These are phyloP conservation scores for Lentinula guzmanii DNA, from an alignment of 768 basidiomycete genomes.

Conservation along the genomic window DNA sequence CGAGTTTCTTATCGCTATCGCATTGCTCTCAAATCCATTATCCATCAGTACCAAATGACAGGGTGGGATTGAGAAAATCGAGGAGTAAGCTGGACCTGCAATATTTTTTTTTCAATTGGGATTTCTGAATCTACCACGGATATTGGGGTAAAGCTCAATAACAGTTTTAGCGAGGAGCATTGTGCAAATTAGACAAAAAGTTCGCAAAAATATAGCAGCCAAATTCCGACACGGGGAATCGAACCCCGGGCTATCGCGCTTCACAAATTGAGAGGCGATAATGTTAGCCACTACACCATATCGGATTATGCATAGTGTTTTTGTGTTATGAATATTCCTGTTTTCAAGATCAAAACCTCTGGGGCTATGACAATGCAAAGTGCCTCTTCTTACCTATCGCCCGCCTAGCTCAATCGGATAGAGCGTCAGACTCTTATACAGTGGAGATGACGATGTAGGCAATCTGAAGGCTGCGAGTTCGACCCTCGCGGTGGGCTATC, in stretches of 20 bases:
- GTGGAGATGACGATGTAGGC: background rate
- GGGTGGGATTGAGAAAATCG: too few species aligned
- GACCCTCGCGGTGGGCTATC: conserved; percentile 78
- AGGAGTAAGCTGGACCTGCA: too few species aligned
- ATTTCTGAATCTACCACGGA: background rate
- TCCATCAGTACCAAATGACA: too few species aligned
- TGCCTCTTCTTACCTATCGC: conserved; percentile 12
- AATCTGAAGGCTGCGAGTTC: conserved; percentile 84
- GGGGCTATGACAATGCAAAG: too few species aligned
- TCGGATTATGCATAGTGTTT: background rate
- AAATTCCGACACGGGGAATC: background rate
- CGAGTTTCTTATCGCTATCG: too few species aligned
- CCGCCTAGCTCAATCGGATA: conserved; percentile 64
- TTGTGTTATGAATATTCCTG: too few species aligned
- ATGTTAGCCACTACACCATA: background rate
- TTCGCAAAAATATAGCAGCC: background rate
- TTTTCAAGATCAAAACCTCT: too few species aligned
- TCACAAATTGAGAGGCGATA: background rate
- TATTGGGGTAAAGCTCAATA: too few species aligned
- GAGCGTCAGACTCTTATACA: conserved; percentile 57
- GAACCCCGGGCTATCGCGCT: background rate
- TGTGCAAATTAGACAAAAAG: background rate
- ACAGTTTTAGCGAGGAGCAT: too few species aligned
- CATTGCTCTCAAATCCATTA: too few species aligned
- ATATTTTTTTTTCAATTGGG: too few species aligned